Evolutionary conservation across 2,329 filamentous ascomycete genomes (phyloP), one percentile per base, ranked within the genome.

Genomic region (Arthroderma sp.): DNA sequence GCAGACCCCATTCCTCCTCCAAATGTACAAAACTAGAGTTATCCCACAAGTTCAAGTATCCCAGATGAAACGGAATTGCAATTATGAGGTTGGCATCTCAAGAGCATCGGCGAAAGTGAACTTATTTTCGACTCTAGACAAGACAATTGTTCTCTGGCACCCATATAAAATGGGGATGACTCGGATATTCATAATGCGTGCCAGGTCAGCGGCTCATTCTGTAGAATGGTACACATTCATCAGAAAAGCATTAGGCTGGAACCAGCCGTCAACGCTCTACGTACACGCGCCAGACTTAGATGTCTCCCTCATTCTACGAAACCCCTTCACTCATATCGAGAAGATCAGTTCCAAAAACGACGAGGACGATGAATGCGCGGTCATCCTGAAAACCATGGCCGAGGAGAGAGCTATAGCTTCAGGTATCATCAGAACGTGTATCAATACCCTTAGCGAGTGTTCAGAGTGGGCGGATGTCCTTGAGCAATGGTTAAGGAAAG

Each of bases 171-270:
- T 59, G 11, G 71, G 75, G 2, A 9, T 6, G 3, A 78, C 74
- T 1, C 68, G 68, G 31, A 79, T 83, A 43, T 75, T 73, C 50
- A 77, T 82, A 48, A 70, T 83, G 59, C 71, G 76, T 29, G 71
- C 78, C 4, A 71, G 74, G 8, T 79, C 78, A 11, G 68, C 71
- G 2, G 73, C 75, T 4, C 75, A 74, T 53, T 74, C 77, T 5
- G 73, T 80, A 6, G 79, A 83, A 56, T 83, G 79, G 79, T 82
- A 78, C 55, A 81, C 78, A 0, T 82, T 82, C 50, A 64, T 83
- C 9, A 68, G 72, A 8, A 73, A 75, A 43, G 66, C 73, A 5
- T 63, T 82, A 15, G 79, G 79, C 33, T 75, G 72, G 69, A 66
- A 69, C 38, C 69, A 75, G 44, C 68, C 75, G 4, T 66, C 68